A percentile compares a stretch with the other conserved stretches of the same genome.
These are phyloP conservation scores for Cucurbita moschata DNA, from an alignment of 306 rosid genomes.

Conservation along the genomic window DNA sequence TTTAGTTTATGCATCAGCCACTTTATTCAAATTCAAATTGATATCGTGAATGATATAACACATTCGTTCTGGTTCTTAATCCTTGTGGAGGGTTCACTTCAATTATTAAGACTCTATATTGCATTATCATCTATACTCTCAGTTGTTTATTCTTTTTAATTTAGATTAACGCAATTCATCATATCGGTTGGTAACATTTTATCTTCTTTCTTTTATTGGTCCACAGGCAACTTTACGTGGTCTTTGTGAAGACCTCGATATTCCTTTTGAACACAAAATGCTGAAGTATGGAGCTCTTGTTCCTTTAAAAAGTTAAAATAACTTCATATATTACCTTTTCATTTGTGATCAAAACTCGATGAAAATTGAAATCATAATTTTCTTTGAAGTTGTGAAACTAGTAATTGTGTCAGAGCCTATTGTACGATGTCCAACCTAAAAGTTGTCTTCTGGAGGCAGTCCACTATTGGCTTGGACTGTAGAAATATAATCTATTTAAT, in stretches of 20 bases:
- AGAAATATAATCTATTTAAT: background rate
- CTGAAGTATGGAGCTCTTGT: conserved; percentile 36
- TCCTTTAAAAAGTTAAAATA: conserved; percentile 7
- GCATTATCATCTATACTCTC: background rate
- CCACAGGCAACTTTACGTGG: conserved; percentile 45
- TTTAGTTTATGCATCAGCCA: background rate
- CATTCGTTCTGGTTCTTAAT: background rate
- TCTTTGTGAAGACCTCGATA: conserved; percentile 60
- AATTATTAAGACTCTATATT: background rate
- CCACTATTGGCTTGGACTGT: background rate
- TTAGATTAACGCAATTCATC: background rate
- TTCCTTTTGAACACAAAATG: conserved; percentile 63
- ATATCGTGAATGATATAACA: background rate
- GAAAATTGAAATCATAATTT: background rate
- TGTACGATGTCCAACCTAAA: background rate
- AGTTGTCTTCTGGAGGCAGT: background rate
- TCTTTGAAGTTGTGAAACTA: background rate
- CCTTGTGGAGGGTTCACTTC: background rate
- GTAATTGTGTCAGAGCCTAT: background rate
- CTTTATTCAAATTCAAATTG: background rate
- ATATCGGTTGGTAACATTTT: background rate
- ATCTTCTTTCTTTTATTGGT: conserved; percentile 2
- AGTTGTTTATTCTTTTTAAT: background rate
- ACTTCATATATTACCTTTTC: background rate
- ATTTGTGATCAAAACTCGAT: background rate